A percentile compares a stretch with the other conserved stretches of the same genome.
These are phyloP conservation scores for Candida albicans DNA, from an alignment of 1,139 yeast genomes.

Conservation along the genomic window DNA sequence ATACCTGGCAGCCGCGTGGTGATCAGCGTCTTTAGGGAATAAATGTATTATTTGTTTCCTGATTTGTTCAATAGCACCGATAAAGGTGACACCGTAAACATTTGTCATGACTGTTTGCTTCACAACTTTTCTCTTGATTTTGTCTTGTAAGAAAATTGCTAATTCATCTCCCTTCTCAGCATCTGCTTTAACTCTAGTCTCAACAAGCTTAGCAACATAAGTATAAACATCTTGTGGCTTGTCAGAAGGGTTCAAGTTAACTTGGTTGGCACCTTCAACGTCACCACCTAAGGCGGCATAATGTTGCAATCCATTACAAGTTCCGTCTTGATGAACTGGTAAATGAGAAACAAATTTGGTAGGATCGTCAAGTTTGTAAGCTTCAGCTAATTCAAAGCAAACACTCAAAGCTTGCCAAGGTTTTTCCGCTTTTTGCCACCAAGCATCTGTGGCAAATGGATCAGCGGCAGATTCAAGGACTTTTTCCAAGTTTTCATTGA, in stretches of 20 bases:
- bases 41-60: constrained; percentile 56
- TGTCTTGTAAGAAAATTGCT: constrained; percentile 57
- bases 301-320: constrained; percentile 96
- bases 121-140: constrained; percentile 81
- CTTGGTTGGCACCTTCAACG: constrained; percentile 90
- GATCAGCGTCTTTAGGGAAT: constrained; percentile 40
- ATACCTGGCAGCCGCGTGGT: constrained; percentile 57
- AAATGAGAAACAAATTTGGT: constrained; percentile 71
- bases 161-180: constrained; percentile 54
- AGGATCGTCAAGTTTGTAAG: constrained; percentile 71
- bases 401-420: constrained; percentile 96
- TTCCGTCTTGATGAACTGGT: constrained; percentile 97
- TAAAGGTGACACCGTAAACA: constrained; percentile 94
- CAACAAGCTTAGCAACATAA: constrained; percentile 76
- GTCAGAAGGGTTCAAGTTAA: constrained; percentile 78
- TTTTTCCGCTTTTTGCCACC: constrained; percentile 89
- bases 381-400: constrained; percentile 76
- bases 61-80: constrained; percentile 92
- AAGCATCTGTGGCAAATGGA: constrained; percentile 60
- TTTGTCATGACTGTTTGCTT: constrained; percentile 98
- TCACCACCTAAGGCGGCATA: constrained; percentile 99
- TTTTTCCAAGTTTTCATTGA: constrained; percentile 65
- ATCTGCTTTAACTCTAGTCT: constrained; percentile 57
- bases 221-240: constrained; percentile 90
- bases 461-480: constrained; percentile 66